A percentile compares a stretch with the other conserved stretches of the same genome.
phyloP scores from a whole-genome alignment of 1,284 basidiomycete species.

The Cystobasidiaceae sp. region DNA sequence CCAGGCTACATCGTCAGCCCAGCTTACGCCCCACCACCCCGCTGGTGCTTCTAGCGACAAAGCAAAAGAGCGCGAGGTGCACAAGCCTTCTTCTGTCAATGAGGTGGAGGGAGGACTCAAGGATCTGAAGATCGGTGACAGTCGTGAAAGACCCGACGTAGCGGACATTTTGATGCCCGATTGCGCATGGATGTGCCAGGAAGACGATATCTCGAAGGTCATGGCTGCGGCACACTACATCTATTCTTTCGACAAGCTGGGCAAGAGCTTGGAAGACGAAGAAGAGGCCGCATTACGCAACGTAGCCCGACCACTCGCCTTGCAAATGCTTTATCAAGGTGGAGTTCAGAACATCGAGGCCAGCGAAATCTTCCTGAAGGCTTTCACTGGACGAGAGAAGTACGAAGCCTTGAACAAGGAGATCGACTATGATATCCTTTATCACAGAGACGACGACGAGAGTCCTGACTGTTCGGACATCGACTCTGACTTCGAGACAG shows the following conservation, averaged over 20 bases:
- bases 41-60: no score
- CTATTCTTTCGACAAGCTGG: neutral
- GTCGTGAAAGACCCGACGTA: neutral
- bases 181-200: conserved; percentile 9
- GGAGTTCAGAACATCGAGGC: neutral
- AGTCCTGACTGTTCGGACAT: no score
- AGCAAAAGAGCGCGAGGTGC: no score
- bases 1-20: no score
- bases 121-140: no score
- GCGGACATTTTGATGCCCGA: neutral
- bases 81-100: no score
- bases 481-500: no score
- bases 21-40: no score
- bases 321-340: neutral
- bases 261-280: neutral
- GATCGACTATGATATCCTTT: no score
- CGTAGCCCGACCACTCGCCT: neutral
- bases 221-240: neutral
- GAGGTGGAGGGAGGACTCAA: no score
- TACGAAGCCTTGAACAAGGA: no score
- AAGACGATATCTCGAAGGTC: neutral
- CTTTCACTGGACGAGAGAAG: neutral
- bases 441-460: no score
- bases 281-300: neutral
- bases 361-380: neutral